Percentiles rank a stretch among this genome's conserved stretches.
Evolutionary conservation across 352 stramenopile genomes (phyloP).

Genomic region (Blastocystis sp.): DNA sequence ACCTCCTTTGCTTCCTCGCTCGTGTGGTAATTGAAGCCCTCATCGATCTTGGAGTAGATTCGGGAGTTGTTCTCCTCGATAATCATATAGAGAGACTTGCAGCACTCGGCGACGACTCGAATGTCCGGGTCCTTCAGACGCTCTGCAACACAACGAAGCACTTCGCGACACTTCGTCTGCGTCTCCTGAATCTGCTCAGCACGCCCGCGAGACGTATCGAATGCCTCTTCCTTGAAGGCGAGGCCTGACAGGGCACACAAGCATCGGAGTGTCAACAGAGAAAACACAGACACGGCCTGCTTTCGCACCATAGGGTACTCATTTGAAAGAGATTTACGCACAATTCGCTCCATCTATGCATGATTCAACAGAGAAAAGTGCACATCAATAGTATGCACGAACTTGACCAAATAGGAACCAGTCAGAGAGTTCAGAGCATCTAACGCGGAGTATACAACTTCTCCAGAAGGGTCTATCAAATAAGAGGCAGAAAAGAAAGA

Average conservation of each 20-base stretch:
- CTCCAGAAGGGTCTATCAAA: slow-evolving; percentile 34
- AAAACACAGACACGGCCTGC: slow-evolving; percentile 35
- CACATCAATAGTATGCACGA: slow-evolving; percentile 53
- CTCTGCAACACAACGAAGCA: slow-evolving; percentile 40
- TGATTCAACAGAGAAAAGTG: not conserved
- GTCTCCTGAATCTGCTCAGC: slow-evolving; percentile 58
- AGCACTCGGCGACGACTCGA: slow-evolving; percentile 45
- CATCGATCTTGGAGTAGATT: slow-evolving; percentile 44
- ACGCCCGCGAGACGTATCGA: slow-evolving; percentile 23
- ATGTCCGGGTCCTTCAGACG: not conserved
- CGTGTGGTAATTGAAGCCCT: slow-evolving; percentile 61
- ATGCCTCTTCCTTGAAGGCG: slow-evolving; percentile 52
- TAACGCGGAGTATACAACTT: slow-evolving; percentile 51
- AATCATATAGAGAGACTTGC: slow-evolving; percentile 60
- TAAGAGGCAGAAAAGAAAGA: not conserved
- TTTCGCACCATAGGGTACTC: slow-evolving; percentile 52
- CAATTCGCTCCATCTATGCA: slow-evolving; percentile 48
- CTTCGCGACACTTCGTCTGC: slow-evolving; percentile 36
- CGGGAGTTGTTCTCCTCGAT: slow-evolving; percentile 60
- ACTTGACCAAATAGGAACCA: slow-evolving; percentile 30
- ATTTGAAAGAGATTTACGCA: slow-evolving; percentile 20
- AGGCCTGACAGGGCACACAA: slow-evolving; percentile 35
- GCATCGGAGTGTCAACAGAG: slow-evolving; percentile 27
- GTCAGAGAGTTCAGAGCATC: slow-evolving; percentile 52
- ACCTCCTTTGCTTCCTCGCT: slow-evolving; percentile 56